These are phyloP conservation scores for Globisporangium cylindrosporum DNA, from an alignment of 352 stramenopile species.

Conservation along the genomic window DNA sequence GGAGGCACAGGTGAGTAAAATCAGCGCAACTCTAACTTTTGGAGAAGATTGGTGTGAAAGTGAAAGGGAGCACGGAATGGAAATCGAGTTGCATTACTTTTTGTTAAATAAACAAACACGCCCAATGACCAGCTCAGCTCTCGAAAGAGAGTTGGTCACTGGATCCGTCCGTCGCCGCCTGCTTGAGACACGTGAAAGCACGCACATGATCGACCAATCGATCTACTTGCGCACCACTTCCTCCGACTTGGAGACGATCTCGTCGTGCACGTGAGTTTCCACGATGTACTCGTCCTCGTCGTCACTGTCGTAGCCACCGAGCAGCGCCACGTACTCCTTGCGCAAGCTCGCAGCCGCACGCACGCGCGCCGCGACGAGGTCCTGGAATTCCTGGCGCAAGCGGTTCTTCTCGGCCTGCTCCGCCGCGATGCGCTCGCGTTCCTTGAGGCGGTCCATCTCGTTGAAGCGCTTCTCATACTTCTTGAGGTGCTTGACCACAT, in stretches of 20 bases:
- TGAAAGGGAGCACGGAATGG: neutral
- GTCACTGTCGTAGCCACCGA: slow-evolving; percentile 80
- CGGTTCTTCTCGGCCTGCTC: slow-evolving; percentile 72
- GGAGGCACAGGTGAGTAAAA: too few relatives aligned
- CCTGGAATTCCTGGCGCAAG: slow-evolving; percentile 66
- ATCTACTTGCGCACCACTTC: slow-evolving; percentile 68
- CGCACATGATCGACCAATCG: neutral
- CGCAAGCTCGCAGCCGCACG: slow-evolving; percentile 27
- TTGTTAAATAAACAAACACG: slow-evolving; percentile 16
- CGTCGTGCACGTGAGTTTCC: slow-evolving; percentile 70
- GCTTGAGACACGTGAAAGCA: neutral
- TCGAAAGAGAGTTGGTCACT: neutral
- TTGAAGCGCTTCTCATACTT: slow-evolving; percentile 95
- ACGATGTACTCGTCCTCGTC: slow-evolving; percentile 85
- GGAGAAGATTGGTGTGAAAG: too few relatives aligned
- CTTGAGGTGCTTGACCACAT: slow-evolving; percentile 97
- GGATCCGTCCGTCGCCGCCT: neutral
- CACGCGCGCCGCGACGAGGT: slow-evolving; percentile 52
- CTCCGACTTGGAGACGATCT: slow-evolving; percentile 64
- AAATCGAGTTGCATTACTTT: slow-evolving; percentile 11
- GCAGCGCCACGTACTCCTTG: slow-evolving; percentile 62
- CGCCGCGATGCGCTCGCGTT: slow-evolving; percentile 65
- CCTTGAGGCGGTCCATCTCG: slow-evolving; percentile 83
- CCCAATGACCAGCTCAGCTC: neutral
- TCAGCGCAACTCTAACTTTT: too few relatives aligned